Evolutionary conservation across 2,329 filamentous ascomycete genomes (phyloP), one percentile per base, ranked within the genome.

Genomic region (Hysterium pulicare): DNA sequence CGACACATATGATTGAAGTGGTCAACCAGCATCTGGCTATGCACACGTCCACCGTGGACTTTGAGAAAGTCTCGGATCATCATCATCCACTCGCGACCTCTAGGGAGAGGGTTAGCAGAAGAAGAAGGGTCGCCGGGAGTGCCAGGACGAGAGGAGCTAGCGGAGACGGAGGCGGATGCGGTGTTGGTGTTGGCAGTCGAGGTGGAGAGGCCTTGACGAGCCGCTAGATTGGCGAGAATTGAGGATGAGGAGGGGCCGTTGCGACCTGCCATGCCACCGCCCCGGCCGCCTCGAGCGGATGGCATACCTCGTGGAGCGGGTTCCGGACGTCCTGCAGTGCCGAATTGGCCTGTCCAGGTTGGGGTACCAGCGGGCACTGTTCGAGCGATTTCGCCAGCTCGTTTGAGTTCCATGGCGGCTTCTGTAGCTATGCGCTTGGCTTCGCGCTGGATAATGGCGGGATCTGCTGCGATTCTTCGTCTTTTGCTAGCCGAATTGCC

Each of bases 301-400:
- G 58, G 68, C 31, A 71, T 75, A 17, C 68, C 68, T 0, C 75
- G 74, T 16, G 71, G 75, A 43, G 54, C 62, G 45, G 62, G 72
- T 70, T 71, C 74, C 20, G 81, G 77, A 26, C 86, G 76, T 1
- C 90, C 91, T 4, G 82, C 83, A 38, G 84, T 78, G 8, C 91
- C 91, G 35, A 86, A 82, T 54, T 86, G 81, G 1, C 93, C 91
- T 0, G 91, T 97, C 91, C 91, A 97, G 1, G 91, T 96, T 7
- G 93, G 87, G 0, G 87, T 89, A 6, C 91, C 91, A 23, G 89
- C 83, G 0, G 87, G 87, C 1, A 91, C 74, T 7, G 74, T 77
- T 9, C 82, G 77, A 2, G 90, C 89, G 22, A 84, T 77, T 58
- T 90, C 81, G 32, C 81, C 83, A 8, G 89, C 83, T 45, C 81